phyloP scores from a whole-genome alignment of 2,329 filamentous ascomycete species.

The Cordyceps cicadae region DNA sequence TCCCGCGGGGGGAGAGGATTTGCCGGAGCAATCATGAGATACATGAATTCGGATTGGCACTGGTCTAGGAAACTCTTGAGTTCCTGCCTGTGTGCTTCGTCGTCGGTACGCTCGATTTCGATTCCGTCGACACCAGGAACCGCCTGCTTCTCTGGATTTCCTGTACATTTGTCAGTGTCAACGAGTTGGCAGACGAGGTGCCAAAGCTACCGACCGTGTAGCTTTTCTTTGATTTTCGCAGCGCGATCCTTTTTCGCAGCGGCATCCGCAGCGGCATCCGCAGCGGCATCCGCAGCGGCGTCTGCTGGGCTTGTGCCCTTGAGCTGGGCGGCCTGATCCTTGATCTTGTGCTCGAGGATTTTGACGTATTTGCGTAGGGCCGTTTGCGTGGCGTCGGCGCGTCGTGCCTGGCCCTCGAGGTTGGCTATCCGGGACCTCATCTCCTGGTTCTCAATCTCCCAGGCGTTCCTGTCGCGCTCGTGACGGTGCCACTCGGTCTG shows the following conservation, averaged over 20 bases:
- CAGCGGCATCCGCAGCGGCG: slow-evolving; percentile 28
- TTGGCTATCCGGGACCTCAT: slow-evolving; percentile 97
- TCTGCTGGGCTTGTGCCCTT: slow-evolving; percentile 37
- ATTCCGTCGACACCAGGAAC: slow-evolving; percentile 38
- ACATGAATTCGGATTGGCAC: slow-evolving; percentile 58
- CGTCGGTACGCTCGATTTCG: slow-evolving; percentile 40
- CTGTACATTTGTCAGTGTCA: slow-evolving; percentile 21
- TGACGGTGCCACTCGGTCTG: slow-evolving; percentile 99
- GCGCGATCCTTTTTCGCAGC: slow-evolving; percentile 43
- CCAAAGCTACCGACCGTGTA: slow-evolving; percentile 37
- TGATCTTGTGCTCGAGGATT: slow-evolving; percentile 81
- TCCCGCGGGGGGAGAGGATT: slow-evolving; percentile 59
- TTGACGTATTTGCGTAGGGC: slow-evolving; percentile 83
- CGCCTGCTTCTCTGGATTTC: slow-evolving; percentile 33
- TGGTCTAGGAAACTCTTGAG: slow-evolving; percentile 56
- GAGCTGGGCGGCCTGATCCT: slow-evolving; percentile 68
- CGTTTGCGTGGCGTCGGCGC: slow-evolving; percentile 81
- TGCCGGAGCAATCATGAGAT: slow-evolving; percentile 59
- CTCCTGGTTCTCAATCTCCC: slow-evolving; percentile 98
- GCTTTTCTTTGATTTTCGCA: slow-evolving; percentile 47
- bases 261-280: slow-evolving; percentile 32
- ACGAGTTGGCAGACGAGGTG: not conserved
- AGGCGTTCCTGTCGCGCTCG: slow-evolving; percentile 93
- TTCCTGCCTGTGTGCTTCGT: slow-evolving; percentile 42
- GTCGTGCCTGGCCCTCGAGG: slow-evolving; percentile 80